Evolutionary conservation across 306 rosid genomes (phyloP).

Genomic region (Pyrus betulifolia): DNA sequence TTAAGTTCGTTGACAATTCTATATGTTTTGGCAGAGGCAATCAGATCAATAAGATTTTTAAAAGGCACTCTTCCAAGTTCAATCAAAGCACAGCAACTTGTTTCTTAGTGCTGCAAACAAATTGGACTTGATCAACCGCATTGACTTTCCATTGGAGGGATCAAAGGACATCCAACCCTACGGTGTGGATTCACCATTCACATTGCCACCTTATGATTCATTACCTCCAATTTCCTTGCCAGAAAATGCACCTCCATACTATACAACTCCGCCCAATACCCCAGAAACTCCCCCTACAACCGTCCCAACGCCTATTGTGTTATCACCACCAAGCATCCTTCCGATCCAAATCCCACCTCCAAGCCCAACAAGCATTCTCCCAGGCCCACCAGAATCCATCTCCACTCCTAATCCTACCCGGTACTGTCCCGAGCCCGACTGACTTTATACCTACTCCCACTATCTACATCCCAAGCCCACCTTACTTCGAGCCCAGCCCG

Average conservation of each 20-base stretch:
- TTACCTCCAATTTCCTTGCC: slow-evolving; percentile 49
- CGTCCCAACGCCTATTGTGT: slow-evolving; percentile 37
- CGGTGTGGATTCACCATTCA: slow-evolving; percentile 55
- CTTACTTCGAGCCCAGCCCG: slow-evolving; percentile 46
- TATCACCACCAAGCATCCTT: slow-evolving; percentile 14
- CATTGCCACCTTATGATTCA: slow-evolving; percentile 77
- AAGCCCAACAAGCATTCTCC: slow-evolving; percentile 18
- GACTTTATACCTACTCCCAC: background rate
- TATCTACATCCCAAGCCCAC: slow-evolving; percentile 20
- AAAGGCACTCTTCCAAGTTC: slow-evolving; percentile 5
- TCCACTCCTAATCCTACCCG: slow-evolving; percentile 31
- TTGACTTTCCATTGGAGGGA: slow-evolving; percentile 31
- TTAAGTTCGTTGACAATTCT: background rate
- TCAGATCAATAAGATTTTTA: slow-evolving; percentile 30
- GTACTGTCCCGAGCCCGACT: slow-evolving; percentile 41
- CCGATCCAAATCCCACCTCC: slow-evolving; percentile 47
- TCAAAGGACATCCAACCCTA: slow-evolving; percentile 45
- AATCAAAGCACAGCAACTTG: slow-evolving; percentile 31
- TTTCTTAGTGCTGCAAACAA: slow-evolving; percentile 35
- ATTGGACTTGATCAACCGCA: slow-evolving; percentile 37
- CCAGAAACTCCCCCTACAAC: slow-evolving; percentile 40
- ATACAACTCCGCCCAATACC: slow-evolving; percentile 48
- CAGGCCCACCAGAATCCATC: slow-evolving; percentile 31
- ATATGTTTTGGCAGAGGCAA: slow-evolving; percentile 40
- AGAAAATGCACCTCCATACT: slow-evolving; percentile 52